Conservation (phyloP, 1,284 basidiomycete genomes). For the Melanopsichium pennsylvanicum region DNA sequence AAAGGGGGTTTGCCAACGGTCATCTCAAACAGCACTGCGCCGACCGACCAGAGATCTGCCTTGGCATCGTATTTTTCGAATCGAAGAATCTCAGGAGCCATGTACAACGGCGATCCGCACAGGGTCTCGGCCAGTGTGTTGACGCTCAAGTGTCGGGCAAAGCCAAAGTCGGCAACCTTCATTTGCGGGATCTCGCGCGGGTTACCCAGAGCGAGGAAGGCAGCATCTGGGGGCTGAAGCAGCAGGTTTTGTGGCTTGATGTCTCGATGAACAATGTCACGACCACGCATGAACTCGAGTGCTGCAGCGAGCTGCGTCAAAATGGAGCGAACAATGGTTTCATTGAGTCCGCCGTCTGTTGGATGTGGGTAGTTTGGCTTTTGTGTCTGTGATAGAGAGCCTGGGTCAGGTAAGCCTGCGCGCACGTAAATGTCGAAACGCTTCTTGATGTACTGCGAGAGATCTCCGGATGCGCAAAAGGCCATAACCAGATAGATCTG, state of each 20-base stretch:
- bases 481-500: constrained; percentile 99
- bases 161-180: constrained; percentile 87
- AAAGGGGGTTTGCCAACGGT: constrained; percentile 90
- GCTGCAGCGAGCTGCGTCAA: constrained; percentile 93
- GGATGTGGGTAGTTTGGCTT: constrained; percentile 84
- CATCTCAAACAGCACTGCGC: constrained; percentile 96
- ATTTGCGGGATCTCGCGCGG: constrained; percentile 73
- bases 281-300: constrained; percentile 85
- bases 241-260: constrained; percentile 98
- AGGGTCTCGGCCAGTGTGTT: constrained; percentile 96
- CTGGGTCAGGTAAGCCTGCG: constrained; percentile 18
- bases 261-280: constrained; percentile 93
- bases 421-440: constrained; percentile 49
- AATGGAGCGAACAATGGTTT: constrained; percentile 90
- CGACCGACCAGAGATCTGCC: constrained; percentile 97
- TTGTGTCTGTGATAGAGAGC: constrained; percentile 16
- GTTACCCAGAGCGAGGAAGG: constrained; percentile 83
- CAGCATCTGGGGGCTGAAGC: constrained; percentile 80
- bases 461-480: constrained; percentile 92
- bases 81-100: constrained; percentile 97
- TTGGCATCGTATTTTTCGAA: constrained; percentile 99
- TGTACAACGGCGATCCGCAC: constrained; percentile 96
- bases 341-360: constrained; percentile 84
- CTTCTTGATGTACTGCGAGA: constrained; percentile 86
- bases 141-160: constrained; percentile 88